Evolutionary conservation across 2,329 filamentous ascomycete genomes (phyloP), one percentile per base, ranked within the genome.

Genomic region (Fusarium brachygibbosum): DNA sequence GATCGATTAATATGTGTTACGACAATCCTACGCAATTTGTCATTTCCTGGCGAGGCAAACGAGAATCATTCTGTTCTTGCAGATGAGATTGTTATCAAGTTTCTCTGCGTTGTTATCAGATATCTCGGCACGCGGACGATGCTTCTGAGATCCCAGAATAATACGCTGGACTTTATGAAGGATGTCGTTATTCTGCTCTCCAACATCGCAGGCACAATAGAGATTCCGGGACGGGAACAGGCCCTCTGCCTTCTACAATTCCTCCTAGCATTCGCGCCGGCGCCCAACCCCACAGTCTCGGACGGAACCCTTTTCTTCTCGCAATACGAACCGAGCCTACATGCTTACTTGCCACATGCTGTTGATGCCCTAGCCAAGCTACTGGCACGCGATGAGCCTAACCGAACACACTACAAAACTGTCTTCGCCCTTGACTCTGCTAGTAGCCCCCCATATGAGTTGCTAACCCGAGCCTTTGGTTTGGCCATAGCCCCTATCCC

Each of bases 131-230:
- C 94, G 6, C 91, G 94, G 16, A 93, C 93, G 72, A 93, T 95
- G 86, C 86, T 98, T 31, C 82, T 98, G 41, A 89, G 93, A 38
- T 93, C 90, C 5, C 87, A 96, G 70, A 85, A 87, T 75, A 97
- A 98, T 79, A 96, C 92, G 1, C 83, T 98, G 70, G 96, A 99
- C 79, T 95, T 98, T 74, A 97, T 98, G 93, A 99, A 99, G 81
- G 96, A 99, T 78, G 84, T 94, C 31, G 88, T 98, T 60, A 91
- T 93, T 17, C 89, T 97, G 70, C 84, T 99, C 56, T 98, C 95
- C 58, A 98, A 99, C 78, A 88, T 97, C 48, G 90, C 94, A 10
- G 89, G 92, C 46, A 87, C 88, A 12, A 87, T 98, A 53, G 91
- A 95, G 75, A 84, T 99, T 38, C 91, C 94, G 2, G 91, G 91